Evolutionary conservation across 257 asterid species (phyloP), one percentile per base, ranked within the genome.

Genomic region (Solanum ahanhuiri): DNA sequence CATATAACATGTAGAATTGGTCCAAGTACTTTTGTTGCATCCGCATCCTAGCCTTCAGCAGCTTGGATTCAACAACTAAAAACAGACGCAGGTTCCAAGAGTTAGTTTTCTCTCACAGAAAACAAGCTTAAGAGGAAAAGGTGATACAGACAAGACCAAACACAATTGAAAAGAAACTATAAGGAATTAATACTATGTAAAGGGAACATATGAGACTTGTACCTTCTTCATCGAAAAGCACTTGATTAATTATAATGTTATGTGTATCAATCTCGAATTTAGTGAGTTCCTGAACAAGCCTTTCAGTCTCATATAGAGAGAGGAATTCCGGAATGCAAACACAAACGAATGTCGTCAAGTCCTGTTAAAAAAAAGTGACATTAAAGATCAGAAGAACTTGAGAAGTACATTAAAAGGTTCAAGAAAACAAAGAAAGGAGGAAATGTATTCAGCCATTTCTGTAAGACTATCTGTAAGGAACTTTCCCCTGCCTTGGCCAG

Each of bases 271-370:
- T 96, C 95, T 96, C 98, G 83, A 95, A 96, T 87, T 93, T 96
- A 51, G 98, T 92, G 75, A 96, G 98, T 85, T 96, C 99, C 90
- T 96, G 98, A 86, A 96, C 98, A 33, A 96, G 96, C 25, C 99
- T 91, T 91, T 96, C 99, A 28, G 98, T 96, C 92, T 96, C 99
- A 75, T 96, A 96, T 39, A 96, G 91, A 22, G 99, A 96, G 85
- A 96, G 98, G 91, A 96, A 96, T 86, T 96, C 99, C 10, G 98
- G 99, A 88, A 96, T 96, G 93, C 98, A 94, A 86, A 96, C 99
- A 81, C 98, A 96, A 84, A 94, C 91, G 83, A 96, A 96, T 28
- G 99, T 96, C 4, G 98, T 96, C 91, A 96, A 77, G 88, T 94
- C 98, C 99, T 96, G 94, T 87, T 85, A 54, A 54, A 85, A 83